These are phyloP conservation scores for Peronosclerospora sorghi DNA, from an alignment of 352 stramenopile genomes.

Conservation along the genomic window DNA sequence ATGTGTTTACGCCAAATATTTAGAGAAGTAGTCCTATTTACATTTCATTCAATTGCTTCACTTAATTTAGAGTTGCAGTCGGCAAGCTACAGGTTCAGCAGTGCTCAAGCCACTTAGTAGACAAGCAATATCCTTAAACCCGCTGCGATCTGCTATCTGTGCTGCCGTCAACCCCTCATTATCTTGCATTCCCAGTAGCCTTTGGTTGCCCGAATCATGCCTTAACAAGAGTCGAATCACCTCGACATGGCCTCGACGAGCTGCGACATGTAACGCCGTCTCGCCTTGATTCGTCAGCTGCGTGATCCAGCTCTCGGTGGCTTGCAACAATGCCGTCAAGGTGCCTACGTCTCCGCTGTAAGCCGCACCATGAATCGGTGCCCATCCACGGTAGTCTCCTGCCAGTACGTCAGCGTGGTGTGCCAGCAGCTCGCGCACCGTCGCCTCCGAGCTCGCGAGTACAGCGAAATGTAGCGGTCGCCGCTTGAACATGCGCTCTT, in stretches of 20 bases:
- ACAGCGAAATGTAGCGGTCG: constrained; percentile 56
- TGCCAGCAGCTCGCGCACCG: constrained; percentile 28
- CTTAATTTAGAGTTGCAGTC: too few species aligned
- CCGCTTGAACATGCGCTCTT: constrained; percentile 59
- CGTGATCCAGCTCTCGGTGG: constrained; percentile 7
- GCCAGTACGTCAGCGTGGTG: constrained; percentile 29
- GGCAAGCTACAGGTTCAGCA: too few species aligned
- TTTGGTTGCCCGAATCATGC: constrained; percentile 1
- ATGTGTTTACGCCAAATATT: too few species aligned
- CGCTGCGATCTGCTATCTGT: constrained; percentile 15
- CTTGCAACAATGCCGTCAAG: constrained; percentile 15
- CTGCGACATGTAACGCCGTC: constrained; percentile 29
- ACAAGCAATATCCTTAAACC: constrained; percentile 15
- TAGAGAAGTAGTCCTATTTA: too few species aligned
- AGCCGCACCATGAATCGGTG: constrained; percentile 38
- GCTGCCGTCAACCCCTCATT: constrained; percentile 14
- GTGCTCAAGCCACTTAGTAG: too few species aligned
- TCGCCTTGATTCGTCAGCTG: constrained; percentile 18
- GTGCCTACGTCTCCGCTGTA: constrained; percentile 24
- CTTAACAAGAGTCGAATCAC: constrained; percentile 15
- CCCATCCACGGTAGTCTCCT: constrained; percentile 50
- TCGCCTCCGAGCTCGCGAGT: constrained; percentile 23
- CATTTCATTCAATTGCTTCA: too few species aligned
- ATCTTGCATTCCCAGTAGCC: constrained; percentile 10
- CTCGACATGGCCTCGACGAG: constrained; percentile 15